Conservation (phyloP, 306 rosid species). For the Glycine latifolia region DNA sequence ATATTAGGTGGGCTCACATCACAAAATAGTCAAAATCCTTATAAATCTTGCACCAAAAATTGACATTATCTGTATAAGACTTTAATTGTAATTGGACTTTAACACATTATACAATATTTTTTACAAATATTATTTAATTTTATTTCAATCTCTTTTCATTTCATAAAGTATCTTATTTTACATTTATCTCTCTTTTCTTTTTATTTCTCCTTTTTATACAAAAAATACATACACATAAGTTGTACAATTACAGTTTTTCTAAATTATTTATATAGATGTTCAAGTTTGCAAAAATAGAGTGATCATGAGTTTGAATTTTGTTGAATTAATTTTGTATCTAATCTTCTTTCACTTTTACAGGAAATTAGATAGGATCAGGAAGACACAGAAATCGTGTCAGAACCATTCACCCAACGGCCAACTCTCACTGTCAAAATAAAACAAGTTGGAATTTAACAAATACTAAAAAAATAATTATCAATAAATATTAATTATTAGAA, state of each 20-base stretch:
- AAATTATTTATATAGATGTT: no score
- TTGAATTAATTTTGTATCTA: conserved; percentile 26
- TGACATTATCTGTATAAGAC: no score
- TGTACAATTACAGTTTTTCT: neutral
- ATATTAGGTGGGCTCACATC: neutral
- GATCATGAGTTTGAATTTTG: neutral
- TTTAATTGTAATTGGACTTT: no score
- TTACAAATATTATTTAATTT: no score
- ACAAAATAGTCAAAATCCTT: neutral
- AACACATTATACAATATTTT: no score
- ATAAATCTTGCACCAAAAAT: no score
- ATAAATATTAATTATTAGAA: no score
- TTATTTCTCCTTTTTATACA: no score
- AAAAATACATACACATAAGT: neutral
- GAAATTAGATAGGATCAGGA: conserved; percentile 7
- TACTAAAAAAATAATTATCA: no score
- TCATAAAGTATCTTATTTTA: neutral
- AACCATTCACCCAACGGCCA: neutral
- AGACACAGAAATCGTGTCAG: neutral
- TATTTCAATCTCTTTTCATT: no score
- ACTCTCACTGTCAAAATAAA: neutral
- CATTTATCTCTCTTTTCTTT: neutral
- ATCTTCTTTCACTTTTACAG: neutral
- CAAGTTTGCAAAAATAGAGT: neutral
- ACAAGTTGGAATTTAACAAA: no score